These are phyloP conservation scores for Carex cristatella DNA, from an alignment of 176 grass and related monocot species.

Conservation along the genomic window DNA sequence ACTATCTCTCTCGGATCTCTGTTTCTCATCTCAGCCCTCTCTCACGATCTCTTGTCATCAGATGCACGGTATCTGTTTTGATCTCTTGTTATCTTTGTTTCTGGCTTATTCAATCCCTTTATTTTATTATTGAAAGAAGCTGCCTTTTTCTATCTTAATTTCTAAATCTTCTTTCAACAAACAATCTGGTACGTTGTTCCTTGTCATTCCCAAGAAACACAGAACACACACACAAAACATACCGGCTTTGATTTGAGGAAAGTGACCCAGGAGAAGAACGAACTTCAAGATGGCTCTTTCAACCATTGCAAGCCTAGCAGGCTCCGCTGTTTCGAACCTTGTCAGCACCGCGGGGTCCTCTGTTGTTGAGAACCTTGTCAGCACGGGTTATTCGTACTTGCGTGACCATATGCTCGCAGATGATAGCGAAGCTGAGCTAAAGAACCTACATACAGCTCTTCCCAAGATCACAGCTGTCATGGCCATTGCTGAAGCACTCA, in stretches of 20 bases:
- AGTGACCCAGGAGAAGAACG: too few relatives aligned
- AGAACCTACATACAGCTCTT: not conserved
- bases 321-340: not conserved
- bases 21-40: not conserved
- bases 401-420: too few relatives aligned
- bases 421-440: not conserved
- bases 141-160: not conserved
- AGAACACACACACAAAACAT: not conserved
- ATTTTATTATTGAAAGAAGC: not conserved
- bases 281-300: not conserved
- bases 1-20: not conserved
- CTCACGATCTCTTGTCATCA: not conserved
- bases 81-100: not conserved
- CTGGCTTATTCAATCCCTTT: not conserved
- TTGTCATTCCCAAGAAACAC: not conserved
- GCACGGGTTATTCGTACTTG: too few relatives aligned
- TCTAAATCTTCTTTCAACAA: not conserved
- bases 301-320: not conserved
- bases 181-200: not conserved
- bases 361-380: not conserved
- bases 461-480: not conserved
- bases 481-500: not conserved
- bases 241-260: not conserved
- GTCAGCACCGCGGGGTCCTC: not conserved
- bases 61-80: not conserved